Evolutionary conservation across 2,329 filamentous ascomycete genomes (phyloP).

Genomic region (Magnaporthiopsis rhizophila): DNA sequence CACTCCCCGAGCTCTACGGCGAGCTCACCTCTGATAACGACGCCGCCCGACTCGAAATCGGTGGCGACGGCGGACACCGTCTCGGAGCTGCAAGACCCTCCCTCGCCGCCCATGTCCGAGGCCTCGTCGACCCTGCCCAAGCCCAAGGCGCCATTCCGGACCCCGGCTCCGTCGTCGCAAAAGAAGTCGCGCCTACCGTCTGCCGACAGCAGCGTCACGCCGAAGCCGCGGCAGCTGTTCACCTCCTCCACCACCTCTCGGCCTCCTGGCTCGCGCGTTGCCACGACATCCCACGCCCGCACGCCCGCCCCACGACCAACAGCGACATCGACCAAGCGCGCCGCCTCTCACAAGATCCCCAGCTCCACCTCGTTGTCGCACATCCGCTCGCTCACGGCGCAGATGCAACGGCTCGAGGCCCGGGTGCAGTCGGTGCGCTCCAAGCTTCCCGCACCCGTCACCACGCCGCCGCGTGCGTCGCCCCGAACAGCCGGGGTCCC

Average conservation of each 20-base stretch:
- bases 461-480: constrained; percentile 73
- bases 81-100: constrained; percentile 69
- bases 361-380: constrained; percentile 73
- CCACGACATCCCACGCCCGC: constrained; percentile 37
- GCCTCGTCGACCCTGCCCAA: constrained; percentile 56
- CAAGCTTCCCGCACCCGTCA: constrained; percentile 75
- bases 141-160: constrained; percentile 35
- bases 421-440: constrained; percentile 86
- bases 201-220: constrained; percentile 43
- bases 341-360: constrained; percentile 41
- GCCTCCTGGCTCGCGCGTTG: constrained; percentile 26
- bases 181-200: constrained; percentile 48
- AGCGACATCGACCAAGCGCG: constrained; percentile 40
- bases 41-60: constrained; percentile 67
- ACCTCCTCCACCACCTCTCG: constrained; percentile 26
- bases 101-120: constrained; percentile 90
- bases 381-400: constrained; percentile 86
- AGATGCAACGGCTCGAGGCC: constrained; percentile 95
- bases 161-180: constrained; percentile 26
- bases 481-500: constrained; percentile 45
- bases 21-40: constrained; percentile 84
- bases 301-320: constrained; percentile 35
- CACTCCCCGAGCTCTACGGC: constrained; percentile 75
- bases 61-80: constrained; percentile 48
- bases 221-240: constrained; percentile 38